phyloP scores from a whole-genome alignment of 1,284 basidiomycete species.

The Neonothopanus nambi region DNA sequence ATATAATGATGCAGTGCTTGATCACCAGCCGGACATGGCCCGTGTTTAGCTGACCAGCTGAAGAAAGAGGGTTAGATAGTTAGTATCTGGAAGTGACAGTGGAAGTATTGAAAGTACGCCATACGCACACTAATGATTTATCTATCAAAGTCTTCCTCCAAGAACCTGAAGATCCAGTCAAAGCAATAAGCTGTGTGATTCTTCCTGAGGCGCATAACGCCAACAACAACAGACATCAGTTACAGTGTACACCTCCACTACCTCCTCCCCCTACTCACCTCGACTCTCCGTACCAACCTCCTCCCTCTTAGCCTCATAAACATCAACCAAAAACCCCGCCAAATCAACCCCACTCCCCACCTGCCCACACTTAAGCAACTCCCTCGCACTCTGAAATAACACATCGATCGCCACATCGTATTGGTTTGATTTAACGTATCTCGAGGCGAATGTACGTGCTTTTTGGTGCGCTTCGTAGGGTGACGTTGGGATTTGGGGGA shows the following conservation, averaged over 20 bases:
- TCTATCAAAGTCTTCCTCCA: slow-evolving; percentile 85
- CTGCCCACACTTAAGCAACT: slow-evolving; percentile 84
- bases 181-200: slow-evolving; percentile 79
- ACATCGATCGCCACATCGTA: slow-evolving; percentile 86
- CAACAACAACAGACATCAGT: not conserved
- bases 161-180: slow-evolving; percentile 69
- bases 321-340: slow-evolving; percentile 73
- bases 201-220: too few relatives aligned
- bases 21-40: slow-evolving; percentile 82
- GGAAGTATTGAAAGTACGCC: slow-evolving; percentile 32
- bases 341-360: slow-evolving; percentile 87
- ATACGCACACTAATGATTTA: slow-evolving; percentile 73
- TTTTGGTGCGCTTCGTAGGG: slow-evolving; percentile 94
- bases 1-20: slow-evolving; percentile 83
- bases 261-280: slow-evolving; percentile 45
- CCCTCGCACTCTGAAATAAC: slow-evolving; percentile 81
- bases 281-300: slow-evolving; percentile 71
- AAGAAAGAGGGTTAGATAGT: too few relatives aligned
- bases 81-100: slow-evolving; percentile 14
- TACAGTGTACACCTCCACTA: slow-evolving; percentile 1
- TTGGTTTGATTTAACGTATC: slow-evolving; percentile 78
- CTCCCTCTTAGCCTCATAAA: slow-evolving; percentile 73
- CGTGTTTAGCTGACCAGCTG: slow-evolving; percentile 82
- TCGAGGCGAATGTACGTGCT: slow-evolving; percentile 88
- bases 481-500: slow-evolving; percentile 69